These are phyloP conservation scores for Jamesozyma lodderae DNA, from an alignment of 805 yeast genomes.

Conservation along the genomic window DNA sequence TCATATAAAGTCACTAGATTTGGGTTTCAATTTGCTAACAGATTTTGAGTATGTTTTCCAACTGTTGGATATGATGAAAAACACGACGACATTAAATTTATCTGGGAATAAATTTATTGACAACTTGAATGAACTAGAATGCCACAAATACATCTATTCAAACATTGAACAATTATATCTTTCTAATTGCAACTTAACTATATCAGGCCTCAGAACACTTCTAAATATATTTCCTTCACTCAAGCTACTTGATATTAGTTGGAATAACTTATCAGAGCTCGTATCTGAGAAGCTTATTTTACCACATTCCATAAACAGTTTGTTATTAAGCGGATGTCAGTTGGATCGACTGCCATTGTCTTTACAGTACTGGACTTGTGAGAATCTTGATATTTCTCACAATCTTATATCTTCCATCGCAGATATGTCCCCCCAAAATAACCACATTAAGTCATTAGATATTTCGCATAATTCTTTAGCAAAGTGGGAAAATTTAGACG, in stretches of 20 bases:
- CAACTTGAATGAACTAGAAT: constrained; percentile 1
- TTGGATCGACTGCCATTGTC: constrained; percentile 11
- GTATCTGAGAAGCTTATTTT: background rate
- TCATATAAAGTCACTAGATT: constrained; percentile 37
- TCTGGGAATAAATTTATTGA: constrained; percentile 13
- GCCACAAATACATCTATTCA: background rate
- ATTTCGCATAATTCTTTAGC: constrained; percentile 42
- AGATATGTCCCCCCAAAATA: background rate
- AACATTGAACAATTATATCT: constrained; percentile 17
- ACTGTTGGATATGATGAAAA: constrained; percentile 22
- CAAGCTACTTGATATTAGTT: constrained; percentile 7
- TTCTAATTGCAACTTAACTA: constrained; percentile 15
- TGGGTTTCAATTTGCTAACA: constrained; percentile 50
- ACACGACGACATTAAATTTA: constrained; percentile 14
- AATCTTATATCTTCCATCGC: constrained; percentile 4
- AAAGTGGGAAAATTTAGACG: constrained; percentile 44
- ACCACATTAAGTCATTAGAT: constrained; percentile 33
- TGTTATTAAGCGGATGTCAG: constrained; percentile 12
- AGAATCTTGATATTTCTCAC: constrained; percentile 8
- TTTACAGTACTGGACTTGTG: constrained; percentile 2
- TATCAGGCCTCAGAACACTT: constrained; percentile 5
- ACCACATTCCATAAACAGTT: constrained; percentile 8
- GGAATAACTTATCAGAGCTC: constrained; percentile 13
- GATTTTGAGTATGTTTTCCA: constrained; percentile 33
- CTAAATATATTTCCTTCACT: constrained; percentile 32